Evolutionary conservation across 805 yeast genomes (phyloP).

Genomic region (Scheffersomyces lignosus): DNA sequence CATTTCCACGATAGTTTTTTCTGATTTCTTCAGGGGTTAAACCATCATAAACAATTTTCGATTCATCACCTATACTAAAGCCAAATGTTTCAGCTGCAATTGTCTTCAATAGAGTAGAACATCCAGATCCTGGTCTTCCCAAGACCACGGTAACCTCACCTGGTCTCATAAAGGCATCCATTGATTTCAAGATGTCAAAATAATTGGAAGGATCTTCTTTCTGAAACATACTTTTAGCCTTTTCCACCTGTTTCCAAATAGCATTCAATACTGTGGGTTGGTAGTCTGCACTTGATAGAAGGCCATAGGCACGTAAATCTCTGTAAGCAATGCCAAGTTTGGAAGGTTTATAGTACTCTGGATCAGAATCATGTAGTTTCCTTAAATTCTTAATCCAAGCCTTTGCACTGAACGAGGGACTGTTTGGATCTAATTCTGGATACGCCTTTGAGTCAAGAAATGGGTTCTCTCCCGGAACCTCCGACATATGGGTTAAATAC

Average conservation of each 20-base stretch:
- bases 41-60: conserved; percentile 10
- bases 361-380: conserved; percentile 50
- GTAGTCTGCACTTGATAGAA: conserved; percentile 65
- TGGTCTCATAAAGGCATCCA: conserved; percentile 32
- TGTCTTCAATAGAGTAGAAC: conserved; percentile 38
- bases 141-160: conserved; percentile 39
- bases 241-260: conserved; percentile 16
- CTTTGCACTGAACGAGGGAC: conserved; percentile 56
- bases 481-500: conserved; percentile 49
- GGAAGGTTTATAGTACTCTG: conserved; percentile 61
- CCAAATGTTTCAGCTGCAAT: conserved; percentile 36
- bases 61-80: conserved; percentile 14
- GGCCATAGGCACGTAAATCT: conserved; percentile 58
- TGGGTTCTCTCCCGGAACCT: conserved; percentile 48
- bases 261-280: conserved; percentile 57
- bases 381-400: conserved; percentile 67
- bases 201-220: conserved; percentile 19
- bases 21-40: conserved; percentile 8
- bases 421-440: conserved; percentile 51
- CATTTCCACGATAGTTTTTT: conserved; percentile 32
- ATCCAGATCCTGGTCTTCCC: conserved; percentile 41
- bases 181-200: conserved; percentile 28
- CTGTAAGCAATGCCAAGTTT: conserved; percentile 58
- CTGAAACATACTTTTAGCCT: conserved; percentile 11
- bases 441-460: no score